Conservation (phyloP, 305 asterid species). For the Solanum chacoense region DNA sequence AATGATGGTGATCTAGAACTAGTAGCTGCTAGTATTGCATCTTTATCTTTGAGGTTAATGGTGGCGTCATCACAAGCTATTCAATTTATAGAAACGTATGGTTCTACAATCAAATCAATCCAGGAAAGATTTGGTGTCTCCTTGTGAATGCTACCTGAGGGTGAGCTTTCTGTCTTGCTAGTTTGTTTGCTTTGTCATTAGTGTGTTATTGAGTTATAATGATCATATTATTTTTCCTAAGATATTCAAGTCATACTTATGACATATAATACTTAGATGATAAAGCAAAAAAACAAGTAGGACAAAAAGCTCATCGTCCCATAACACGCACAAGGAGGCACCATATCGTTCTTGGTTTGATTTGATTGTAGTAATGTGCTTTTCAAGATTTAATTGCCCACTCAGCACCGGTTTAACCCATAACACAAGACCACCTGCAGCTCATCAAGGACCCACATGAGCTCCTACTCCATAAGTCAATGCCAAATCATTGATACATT, state of each 20-base stretch:
- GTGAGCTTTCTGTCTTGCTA: background rate
- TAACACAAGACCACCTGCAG: background rate
- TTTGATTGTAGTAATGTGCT: background rate
- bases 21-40: conserved; percentile 26
- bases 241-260: background rate
- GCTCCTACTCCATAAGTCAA: background rate
- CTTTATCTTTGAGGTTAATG: conserved; percentile 21
- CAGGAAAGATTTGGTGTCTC: conserved; percentile 13
- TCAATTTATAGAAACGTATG: background rate
- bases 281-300: background rate
- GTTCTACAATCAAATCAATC: conserved; percentile 15
- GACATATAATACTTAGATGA: background rate
- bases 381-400: background rate
- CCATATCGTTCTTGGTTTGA: background rate
- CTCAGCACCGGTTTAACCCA: background rate
- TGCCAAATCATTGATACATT: background rate
- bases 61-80: conserved; percentile 20
- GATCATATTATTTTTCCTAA: background rate
- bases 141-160: conserved; percentile 4
- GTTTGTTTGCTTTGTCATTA: background rate
- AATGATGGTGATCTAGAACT: conserved; percentile 28
- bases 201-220: background rate
- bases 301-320: background rate
- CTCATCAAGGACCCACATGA: background rate
- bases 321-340: background rate